Base-by-base conservation (phyloP, 495 filamentous ascomycete genomes). In the Aspergillus affinis region DNA sequence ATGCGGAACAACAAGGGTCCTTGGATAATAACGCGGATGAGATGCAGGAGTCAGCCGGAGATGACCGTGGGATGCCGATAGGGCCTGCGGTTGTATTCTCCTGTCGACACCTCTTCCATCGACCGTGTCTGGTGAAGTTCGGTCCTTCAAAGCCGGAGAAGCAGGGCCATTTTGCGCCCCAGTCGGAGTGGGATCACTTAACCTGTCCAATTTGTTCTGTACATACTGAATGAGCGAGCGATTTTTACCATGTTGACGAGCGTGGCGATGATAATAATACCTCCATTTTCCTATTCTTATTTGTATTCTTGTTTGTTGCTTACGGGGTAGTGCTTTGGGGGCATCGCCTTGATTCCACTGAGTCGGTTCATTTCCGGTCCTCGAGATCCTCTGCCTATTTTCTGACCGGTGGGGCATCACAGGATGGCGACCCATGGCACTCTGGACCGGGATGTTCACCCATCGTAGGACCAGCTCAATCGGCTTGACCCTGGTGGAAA, bases 101-200 rank as follows among this genome's bases (percentile, higher is more conserved):
- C n/a, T 84, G 81, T 66, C 75, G 81, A 62, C 81, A 84, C 65
- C 64, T 83, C 52, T 84, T 78, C 62, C 81, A 84, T 64, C 79
- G 76, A 19, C 69, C 68, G 23, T 84, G 81, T 64, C 67, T 83
- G 56, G 51, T 77, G 60, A 65, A 75, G 10, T 55, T 59, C 57
- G 71, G 57, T 58, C 66, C 60, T 54, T 61, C 59, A 53, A 62
- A 46, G 54, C 66, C 50, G 48, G 55, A 21, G 30, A 63, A 57
- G 59, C 65, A 62, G 26, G 63, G 70, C 36, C 60, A 65, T 63
- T 49, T 55, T 18, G 29, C 29, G 7, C 23, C 30, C 47, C 26
- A 50, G 26, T 29, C 55, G 53, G 57, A 65, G 12, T 63, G 62
- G 65, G 63, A 61, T 54, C 48, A 46, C 49, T 48, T 66, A 18